Evolutionary conservation across 2,329 filamentous ascomycete genomes (phyloP).

Genomic region (Thielaviopsis punctulata): DNA sequence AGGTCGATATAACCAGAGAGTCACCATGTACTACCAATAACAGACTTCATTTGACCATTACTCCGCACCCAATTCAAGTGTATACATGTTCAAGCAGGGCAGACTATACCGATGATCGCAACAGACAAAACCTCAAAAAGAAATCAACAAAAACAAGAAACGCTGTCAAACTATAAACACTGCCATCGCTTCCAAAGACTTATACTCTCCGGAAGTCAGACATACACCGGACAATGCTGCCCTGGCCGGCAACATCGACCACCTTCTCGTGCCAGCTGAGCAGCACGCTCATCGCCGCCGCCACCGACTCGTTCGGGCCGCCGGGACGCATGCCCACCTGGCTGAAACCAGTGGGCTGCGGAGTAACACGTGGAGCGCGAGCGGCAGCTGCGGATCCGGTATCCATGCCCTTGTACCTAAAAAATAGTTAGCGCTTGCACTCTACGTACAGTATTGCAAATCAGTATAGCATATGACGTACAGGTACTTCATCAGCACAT

Average conservation of each 20-base stretch:
- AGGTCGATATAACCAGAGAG: neutral
- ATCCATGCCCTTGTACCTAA: conserved; percentile 82
- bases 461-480: conserved; percentile 29
- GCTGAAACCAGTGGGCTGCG: conserved; percentile 76
- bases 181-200: neutral
- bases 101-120: neutral
- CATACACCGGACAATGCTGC: conserved; percentile 87
- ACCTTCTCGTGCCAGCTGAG: conserved; percentile 98
- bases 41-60: neutral
- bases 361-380: conserved; percentile 36
- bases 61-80: too few species aligned
- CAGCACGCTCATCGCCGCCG: conserved; percentile 86
- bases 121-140: neutral
- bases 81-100: neutral
- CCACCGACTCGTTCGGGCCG: conserved; percentile 46
- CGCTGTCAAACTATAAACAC: neutral
- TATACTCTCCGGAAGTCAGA: conserved; percentile 73
- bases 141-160: neutral
- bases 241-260: conserved; percentile 79
- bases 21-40: neutral
- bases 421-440: neutral
- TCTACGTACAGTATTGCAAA: neutral
- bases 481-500: conserved; percentile 96
- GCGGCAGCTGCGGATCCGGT: conserved; percentile 24
- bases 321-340: conserved; percentile 47